Percentiles rank a stretch among this genome's conserved stretches.
Evolutionary conservation across 352 stramenopile species (phyloP).

Genomic region (Stramenopiles sp.): DNA sequence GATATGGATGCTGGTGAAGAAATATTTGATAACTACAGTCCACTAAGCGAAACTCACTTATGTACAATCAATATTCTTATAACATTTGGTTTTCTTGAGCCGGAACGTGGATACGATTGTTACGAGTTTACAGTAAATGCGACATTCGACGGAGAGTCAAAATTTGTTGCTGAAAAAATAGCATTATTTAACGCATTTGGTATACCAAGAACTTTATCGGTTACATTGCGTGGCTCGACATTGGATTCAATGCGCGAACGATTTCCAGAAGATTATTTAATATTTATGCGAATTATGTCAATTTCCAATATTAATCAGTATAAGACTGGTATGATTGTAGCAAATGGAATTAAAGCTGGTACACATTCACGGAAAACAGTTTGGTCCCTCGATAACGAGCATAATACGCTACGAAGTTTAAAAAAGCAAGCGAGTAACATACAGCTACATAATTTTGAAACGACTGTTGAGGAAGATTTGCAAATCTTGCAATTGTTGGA

Average conservation of each 20-base stretch:
- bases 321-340: not conserved
- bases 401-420: not conserved
- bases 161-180: not conserved
- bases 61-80: not conserved
- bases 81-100: constrained; percentile 2
- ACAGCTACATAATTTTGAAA: not conserved
- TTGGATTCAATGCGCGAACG: not conserved
- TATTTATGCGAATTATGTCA: not conserved
- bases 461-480: not conserved
- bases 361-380: not conserved
- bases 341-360: not conserved
- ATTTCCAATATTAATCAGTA: not conserved
- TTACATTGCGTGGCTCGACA: not conserved
- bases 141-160: not conserved
- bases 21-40: constrained; percentile 5
- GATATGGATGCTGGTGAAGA: not conserved
- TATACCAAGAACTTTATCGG: not conserved
- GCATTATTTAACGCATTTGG: not conserved
- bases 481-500: not conserved
- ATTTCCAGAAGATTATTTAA: not conserved
- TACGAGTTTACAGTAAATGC: not conserved
- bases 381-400: not conserved
- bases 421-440: not conserved
- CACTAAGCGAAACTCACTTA: not conserved
- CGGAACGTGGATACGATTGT: not conserved